Evolutionary conservation across 345 rosid species (phyloP).

Genomic region (Hibiscus tridactylites): DNA sequence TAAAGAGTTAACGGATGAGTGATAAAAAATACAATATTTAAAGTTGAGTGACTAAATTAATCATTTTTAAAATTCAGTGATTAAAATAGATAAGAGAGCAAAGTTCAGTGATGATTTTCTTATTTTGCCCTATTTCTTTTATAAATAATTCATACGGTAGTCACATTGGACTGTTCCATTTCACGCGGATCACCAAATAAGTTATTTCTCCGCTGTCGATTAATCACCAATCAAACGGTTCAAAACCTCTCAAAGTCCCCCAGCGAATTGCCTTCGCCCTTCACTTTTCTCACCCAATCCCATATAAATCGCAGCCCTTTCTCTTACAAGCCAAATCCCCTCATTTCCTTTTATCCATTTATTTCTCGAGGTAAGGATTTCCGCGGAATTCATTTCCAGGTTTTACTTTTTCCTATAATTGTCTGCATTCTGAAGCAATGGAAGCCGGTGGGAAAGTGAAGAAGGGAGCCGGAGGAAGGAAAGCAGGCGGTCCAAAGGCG

Average conservation of each 20-base stretch:
- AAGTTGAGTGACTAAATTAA: no score
- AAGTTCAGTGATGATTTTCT: no score
- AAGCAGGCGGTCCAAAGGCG: constrained; percentile 68
- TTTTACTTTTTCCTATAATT: not conserved
- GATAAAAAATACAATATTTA: no score
- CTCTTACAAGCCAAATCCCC: not conserved
- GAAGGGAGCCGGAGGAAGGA: constrained; percentile 66
- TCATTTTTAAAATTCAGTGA: no score
- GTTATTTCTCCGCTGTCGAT: not conserved
- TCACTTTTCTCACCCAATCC: not conserved
- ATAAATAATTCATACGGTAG: no score
- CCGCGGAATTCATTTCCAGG: not conserved
- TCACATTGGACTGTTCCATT: not conserved
- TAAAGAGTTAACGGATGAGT: no score
- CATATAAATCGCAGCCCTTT: not conserved
- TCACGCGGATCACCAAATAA: not conserved
- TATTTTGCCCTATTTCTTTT: no score
- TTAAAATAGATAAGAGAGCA: no score
- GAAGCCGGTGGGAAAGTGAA: constrained; percentile 47
- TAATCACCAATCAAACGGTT: not conserved
- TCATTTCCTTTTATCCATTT: not conserved
- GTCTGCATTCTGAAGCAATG: constrained; percentile 21
- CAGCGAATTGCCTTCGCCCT: not conserved
- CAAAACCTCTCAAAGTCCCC: not conserved
- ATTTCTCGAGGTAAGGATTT: not conserved